Base-by-base conservation (phyloP, 176 grass and related monocot genomes). In the Tillandsia leiboldiana region DNA sequence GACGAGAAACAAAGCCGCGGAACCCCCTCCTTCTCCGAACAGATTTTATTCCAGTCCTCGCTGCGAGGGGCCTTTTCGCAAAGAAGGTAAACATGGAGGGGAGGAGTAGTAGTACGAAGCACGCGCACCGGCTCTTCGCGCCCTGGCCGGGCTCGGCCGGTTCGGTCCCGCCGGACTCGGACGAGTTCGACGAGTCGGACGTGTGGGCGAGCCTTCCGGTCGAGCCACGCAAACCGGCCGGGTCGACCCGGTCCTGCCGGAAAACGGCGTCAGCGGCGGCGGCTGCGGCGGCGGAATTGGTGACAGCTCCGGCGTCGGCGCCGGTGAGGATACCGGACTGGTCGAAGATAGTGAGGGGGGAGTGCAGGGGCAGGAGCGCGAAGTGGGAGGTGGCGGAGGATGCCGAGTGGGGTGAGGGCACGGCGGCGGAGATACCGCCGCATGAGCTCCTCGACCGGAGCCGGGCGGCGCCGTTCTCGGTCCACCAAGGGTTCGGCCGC, bases 271-370 rank as follows among this genome's bases (percentile, higher is more conserved):
- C 26, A 8, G 77, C 73, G 1, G n/a, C n/a, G 56, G 67, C 12
- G n/a, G 4, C 5, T 28, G 12, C 51, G 14, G 11, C 14, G 33
- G 50, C 11, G 57, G 56, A 59, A 18, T n/a, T 13, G 56, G n/a
- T 8, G 2, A 23, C 71, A 18, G 72, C 56, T 11, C 14, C 72
- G 2, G 86, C 82, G 12, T 96, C 89, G 66, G 57, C 92, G 51
- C 93, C 93, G 53, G 80, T 96, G 67, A 83, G 80, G 68, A 85
- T 96, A 70, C 89, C 93, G 50, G 93, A 96, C 75, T 96, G 89
- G 93, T 87, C 87, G 13, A 92, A 96, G 81, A 92, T 92, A 67
- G 81, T 96, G 2, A 80, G 86, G 12, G 84, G 62, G 3, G 84
- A 88, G 64, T 78, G 89, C 84, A 29, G 56, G 48, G 76, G 81